Evolutionary conservation across 2,329 filamentous ascomycete genomes (phyloP).

Genomic region (Pyrenochaeta sp.): DNA sequence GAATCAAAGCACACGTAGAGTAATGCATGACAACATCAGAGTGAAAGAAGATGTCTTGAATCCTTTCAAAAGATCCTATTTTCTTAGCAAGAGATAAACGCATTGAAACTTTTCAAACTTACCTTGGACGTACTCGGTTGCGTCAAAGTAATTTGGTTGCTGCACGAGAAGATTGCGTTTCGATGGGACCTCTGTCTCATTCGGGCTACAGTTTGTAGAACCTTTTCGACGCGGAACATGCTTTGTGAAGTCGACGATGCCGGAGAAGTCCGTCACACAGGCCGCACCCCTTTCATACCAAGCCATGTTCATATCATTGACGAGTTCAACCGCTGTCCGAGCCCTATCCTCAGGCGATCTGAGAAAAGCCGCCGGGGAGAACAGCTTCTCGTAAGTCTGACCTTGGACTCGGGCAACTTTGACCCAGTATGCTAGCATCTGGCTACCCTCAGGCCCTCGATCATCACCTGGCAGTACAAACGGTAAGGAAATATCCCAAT

Average conservation of each 20-base stretch:
- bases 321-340: slow-evolving; percentile 33
- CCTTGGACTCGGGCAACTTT: slow-evolving; percentile 45
- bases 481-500: slow-evolving; percentile 48
- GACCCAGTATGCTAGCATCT: slow-evolving; percentile 44
- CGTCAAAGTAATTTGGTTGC: slow-evolving; percentile 4
- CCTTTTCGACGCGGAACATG: slow-evolving; percentile 1
- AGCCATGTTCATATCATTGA: slow-evolving; percentile 34
- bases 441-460: slow-evolving; percentile 16
- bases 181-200: slow-evolving; percentile 34
- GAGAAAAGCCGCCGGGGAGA: slow-evolving; percentile 44
- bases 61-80: slow-evolving; percentile 19
- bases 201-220: slow-evolving; percentile 20
- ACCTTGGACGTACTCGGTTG: slow-evolving; percentile 21
- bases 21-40: slow-evolving; percentile 44
- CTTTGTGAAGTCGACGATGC: slow-evolving; percentile 1
- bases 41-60: slow-evolving; percentile 44
- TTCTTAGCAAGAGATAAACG: neutral
- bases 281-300: slow-evolving; percentile 40
- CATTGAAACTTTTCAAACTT: neutral
- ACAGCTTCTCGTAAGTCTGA: slow-evolving; percentile 46
- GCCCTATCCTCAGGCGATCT: slow-evolving; percentile 34
- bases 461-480: slow-evolving; percentile 17
- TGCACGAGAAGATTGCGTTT: slow-evolving; percentile 21
- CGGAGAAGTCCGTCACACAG: slow-evolving; percentile 15
- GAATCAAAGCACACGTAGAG: slow-evolving; percentile 41